Percentiles rank a stretch among this genome's conserved stretches.
Evolutionary conservation across 371 early-diverging fungal species (phyloP).

Genomic region (Mortierella sp.): DNA sequence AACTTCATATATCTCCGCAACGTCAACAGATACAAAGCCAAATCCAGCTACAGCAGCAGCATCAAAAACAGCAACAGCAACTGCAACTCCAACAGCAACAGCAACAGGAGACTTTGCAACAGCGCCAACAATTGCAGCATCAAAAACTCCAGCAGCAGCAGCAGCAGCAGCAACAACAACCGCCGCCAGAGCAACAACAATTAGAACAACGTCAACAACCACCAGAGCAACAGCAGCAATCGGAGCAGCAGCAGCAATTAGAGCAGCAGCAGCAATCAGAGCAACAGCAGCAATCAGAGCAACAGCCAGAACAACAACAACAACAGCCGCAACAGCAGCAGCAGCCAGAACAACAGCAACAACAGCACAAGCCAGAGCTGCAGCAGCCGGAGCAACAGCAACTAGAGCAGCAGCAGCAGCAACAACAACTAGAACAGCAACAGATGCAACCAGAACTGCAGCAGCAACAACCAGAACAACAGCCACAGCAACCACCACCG

Average conservation of each 20-base stretch:
- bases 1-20: constrained; percentile 5
- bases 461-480: too few relatives aligned
- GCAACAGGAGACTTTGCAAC: constrained; percentile 4
- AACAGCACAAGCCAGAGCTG: constrained; percentile 27
- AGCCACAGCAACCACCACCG: too few relatives aligned
- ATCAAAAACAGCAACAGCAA: constrained; percentile 10
- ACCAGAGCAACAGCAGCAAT: constrained; percentile 5
- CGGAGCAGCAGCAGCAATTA: neutral
- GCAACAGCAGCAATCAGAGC: constrained; percentile 13
- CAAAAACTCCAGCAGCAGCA: neutral
- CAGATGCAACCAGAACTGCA: too few relatives aligned
- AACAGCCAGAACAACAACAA: constrained; percentile 28
- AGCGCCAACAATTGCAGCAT: neutral
- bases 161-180: constrained; percentile 1
- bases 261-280: constrained; percentile 18
- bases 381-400: constrained; percentile 30
- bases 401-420: constrained; percentile 28
- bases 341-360: constrained; percentile 22
- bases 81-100: constrained; percentile 16
- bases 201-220: constrained; percentile 1
- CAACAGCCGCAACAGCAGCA: constrained; percentile 36
- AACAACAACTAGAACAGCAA: neutral
- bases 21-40: constrained; percentile 10
- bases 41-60: neutral
- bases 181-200: neutral